Evolutionary conservation across 768 basidiomycete genomes (phyloP).

Genomic region (Ramaria sp.): DNA sequence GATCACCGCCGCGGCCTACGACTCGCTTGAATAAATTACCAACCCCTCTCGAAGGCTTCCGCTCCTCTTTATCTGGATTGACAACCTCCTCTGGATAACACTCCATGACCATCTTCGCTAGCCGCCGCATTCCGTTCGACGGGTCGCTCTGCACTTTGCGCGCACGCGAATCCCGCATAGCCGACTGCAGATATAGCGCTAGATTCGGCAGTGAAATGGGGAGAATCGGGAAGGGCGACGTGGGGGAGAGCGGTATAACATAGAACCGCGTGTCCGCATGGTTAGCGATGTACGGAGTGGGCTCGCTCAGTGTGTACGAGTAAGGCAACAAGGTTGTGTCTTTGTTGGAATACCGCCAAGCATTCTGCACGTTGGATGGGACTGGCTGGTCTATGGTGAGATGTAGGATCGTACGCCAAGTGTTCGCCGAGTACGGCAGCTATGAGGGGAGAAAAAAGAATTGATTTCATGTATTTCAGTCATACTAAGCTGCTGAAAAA

Average conservation of each 20-base stretch:
- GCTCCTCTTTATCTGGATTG: slow-evolving; percentile 20
- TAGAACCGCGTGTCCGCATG: slow-evolving; percentile 50
- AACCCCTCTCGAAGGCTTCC: slow-evolving; percentile 23
- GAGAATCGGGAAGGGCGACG: slow-evolving; percentile 55
- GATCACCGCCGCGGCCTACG: slow-evolving; percentile 33
- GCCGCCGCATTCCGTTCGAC: slow-evolving; percentile 48
- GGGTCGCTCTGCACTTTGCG: slow-evolving; percentile 49
- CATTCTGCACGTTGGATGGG: slow-evolving; percentile 33
- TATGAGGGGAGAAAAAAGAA: slow-evolving; percentile 18
- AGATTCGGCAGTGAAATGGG: slow-evolving; percentile 70
- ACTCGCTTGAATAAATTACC: slow-evolving; percentile 22
- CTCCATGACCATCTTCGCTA: slow-evolving; percentile 58
- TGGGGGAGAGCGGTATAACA: slow-evolving; percentile 50
- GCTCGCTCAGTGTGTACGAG: slow-evolving; percentile 43
- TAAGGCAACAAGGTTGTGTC: slow-evolving; percentile 63
- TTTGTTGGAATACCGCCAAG: slow-evolving; percentile 39
- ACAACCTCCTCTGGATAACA: slow-evolving; percentile 49
- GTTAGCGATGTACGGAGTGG: slow-evolving; percentile 34
- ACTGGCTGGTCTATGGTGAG: slow-evolving; percentile 64
- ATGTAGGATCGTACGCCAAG: slow-evolving; percentile 71
- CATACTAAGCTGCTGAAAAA: not conserved
- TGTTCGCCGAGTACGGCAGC: slow-evolving; percentile 46
- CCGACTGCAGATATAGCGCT: slow-evolving; percentile 64
- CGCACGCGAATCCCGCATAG: slow-evolving; percentile 48
- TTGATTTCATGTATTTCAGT: not conserved